Evolutionary conservation across 1,139 yeast species (phyloP), one percentile per base, ranked within the genome.

Genomic region (Saccharomyces pastorianus): DNA sequence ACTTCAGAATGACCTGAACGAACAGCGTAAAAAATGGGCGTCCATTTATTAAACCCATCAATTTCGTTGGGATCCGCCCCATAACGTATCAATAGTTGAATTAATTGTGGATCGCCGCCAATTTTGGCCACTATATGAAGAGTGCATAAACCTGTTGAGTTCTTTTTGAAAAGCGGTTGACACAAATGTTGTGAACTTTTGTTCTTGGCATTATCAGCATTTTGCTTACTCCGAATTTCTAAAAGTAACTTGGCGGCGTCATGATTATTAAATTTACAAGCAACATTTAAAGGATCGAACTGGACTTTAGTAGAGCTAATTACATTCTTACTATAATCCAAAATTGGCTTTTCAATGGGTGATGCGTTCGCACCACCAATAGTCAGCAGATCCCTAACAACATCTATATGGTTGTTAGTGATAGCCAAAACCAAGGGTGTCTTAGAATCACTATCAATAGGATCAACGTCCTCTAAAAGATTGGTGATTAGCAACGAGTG

Each of bases 1-100:
- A 95, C 83, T 49, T 77, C 73, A 3, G 78, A 79, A 67, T 88
- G 90, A 1, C 97, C 97, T 63, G 88, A 95, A 61, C 84, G 82
- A 0, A 93, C 93, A 11, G 96, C 88, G 69, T 93, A 91, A 64
- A 91, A 89, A 5, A 93, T 77, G 0, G 98, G 96, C 0, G 97
- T 84, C 98, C 98, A 93, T 62, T 86, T 87, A 66, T 90, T 89
- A 55, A 89, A 82, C 55, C 88, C 86, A 71, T 93, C 98, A 11
- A 84, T 68, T 56, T 81, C 84, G 68, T 93, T 88, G 6, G 91
- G 82, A 63, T 87, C 83, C 1, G 95, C 89, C 4, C 95, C 95
- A 60, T 84, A 78, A 27, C 80, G 74, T 6, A 87, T 80, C 50
- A 93, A 73, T 51, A 91, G 70, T 20, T 84, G 80, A 17, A 91